Percentiles rank a stretch among this genome's conserved stretches.
Conservation (phyloP, 2,329 filamentous ascomycete species). For the Epichloe sp. region DNA sequence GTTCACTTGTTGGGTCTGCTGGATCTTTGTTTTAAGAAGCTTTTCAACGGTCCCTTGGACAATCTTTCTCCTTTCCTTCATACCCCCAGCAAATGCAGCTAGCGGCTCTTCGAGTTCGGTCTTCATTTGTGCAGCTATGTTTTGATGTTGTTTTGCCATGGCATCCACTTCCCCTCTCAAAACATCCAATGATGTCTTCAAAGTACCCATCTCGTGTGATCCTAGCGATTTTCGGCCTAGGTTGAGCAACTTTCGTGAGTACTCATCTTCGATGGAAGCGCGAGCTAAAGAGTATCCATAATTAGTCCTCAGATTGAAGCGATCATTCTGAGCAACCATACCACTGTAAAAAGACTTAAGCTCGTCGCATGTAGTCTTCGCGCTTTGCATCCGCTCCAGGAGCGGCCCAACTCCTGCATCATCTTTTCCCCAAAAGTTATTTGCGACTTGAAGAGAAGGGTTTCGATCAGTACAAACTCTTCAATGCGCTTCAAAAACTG, state of each 20-base stretch:
- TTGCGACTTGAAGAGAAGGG: slow-evolving; percentile 55
- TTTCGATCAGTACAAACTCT: not conserved
- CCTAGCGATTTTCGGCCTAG: slow-evolving; percentile 82
- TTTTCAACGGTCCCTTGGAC: slow-evolving; percentile 91
- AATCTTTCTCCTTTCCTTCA: slow-evolving; percentile 96
- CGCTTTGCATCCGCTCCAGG: slow-evolving; percentile 84
- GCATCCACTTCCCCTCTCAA: slow-evolving; percentile 80
- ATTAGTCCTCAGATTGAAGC: not conserved
- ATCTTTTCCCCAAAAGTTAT: slow-evolving; percentile 99
- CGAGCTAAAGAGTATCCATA: slow-evolving; percentile 42
- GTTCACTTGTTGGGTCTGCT: slow-evolving; percentile 82
- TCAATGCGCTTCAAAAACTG: not conserved
- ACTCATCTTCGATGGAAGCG: slow-evolving; percentile 92
- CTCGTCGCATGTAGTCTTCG: slow-evolving; percentile 91
- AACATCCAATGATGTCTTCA: slow-evolving; percentile 75
- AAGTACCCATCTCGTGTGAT: slow-evolving; percentile 71
- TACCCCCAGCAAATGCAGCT: slow-evolving; percentile 78
- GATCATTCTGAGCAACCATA: slow-evolving; percentile 25
- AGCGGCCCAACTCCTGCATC: slow-evolving; percentile 89
- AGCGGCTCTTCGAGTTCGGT: slow-evolving; percentile 89
- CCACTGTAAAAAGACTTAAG: slow-evolving; percentile 79
- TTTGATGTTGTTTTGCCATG: slow-evolving; percentile 88
- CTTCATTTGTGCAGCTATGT: slow-evolving; percentile 88
- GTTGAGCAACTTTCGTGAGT: slow-evolving; percentile 74
- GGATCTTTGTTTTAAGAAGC: slow-evolving; percentile 79